These are phyloP conservation scores for Fusarium sp. DNA, from an alignment of 2,329 filamentous ascomycete genomes.

Conservation along the genomic window DNA sequence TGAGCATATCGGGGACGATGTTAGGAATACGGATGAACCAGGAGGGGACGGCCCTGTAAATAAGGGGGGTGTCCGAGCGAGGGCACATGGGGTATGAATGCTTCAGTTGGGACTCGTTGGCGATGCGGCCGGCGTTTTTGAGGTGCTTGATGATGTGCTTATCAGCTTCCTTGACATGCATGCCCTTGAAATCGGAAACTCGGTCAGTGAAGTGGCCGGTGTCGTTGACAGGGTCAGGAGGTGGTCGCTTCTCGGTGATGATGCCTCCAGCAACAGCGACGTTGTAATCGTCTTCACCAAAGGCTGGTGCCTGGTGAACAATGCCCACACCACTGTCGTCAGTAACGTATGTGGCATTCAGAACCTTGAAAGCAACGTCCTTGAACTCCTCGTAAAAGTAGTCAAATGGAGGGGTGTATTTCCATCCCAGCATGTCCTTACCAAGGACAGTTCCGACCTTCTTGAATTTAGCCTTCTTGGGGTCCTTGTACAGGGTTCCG, in stretches of 20 bases:
- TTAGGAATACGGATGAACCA: constrained; percentile 94
- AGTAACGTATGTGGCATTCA: constrained; percentile 88
- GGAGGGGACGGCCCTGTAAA: constrained; percentile 90
- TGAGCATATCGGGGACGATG: constrained; percentile 87
- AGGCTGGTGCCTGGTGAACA: constrained; percentile 92
- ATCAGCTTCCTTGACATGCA: constrained; percentile 92
- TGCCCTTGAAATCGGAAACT: constrained; percentile 83
- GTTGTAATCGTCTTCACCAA: constrained; percentile 96
- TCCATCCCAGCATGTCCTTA: constrained; percentile 87
- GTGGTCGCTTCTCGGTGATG: constrained; percentile 78
- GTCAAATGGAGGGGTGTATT: constrained; percentile 87
- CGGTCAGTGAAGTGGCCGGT: constrained; percentile 81
- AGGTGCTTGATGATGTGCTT: constrained; percentile 93
- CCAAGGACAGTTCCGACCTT: constrained; percentile 83
- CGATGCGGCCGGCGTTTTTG: constrained; percentile 78
- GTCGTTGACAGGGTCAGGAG: constrained; percentile 93
- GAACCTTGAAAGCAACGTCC: constrained; percentile 81
- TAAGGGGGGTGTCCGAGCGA: constrained; percentile 93
- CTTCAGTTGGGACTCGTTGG: constrained; percentile 87
- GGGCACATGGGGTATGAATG: constrained; percentile 96
- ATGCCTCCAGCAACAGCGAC: constrained; percentile 81
- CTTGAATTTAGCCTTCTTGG: constrained; percentile 94
- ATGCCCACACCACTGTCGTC: constrained; percentile 92
- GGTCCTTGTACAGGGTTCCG: constrained; percentile 88
- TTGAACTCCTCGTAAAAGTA: constrained; percentile 93